These are phyloP conservation scores for Candida boidinii DNA, from an alignment of 805 yeast species.

Conservation along the genomic window DNA sequence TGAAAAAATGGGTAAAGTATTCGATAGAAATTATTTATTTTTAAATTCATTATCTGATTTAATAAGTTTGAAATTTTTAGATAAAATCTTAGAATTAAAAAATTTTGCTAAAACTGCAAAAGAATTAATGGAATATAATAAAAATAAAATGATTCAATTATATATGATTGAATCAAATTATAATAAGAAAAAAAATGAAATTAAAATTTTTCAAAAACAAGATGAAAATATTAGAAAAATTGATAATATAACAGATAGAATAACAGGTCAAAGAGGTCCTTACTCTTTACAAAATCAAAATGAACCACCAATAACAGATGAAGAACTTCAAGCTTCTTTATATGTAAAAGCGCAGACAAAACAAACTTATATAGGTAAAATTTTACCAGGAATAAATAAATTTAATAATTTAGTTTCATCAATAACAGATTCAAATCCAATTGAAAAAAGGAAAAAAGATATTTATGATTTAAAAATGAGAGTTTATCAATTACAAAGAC, in stretches of 20 bases:
- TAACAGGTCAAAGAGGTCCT: slow-evolving; percentile 10
- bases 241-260: slow-evolving; percentile 20
- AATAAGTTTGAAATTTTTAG: slow-evolving; percentile 23
- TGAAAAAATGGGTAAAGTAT: slow-evolving; percentile 80
- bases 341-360: slow-evolving; percentile 20
- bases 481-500: slow-evolving; percentile 23
- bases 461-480: slow-evolving; percentile 20
- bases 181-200: slow-evolving; percentile 15
- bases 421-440: slow-evolving; percentile 27
- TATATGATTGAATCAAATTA: slow-evolving; percentile 20
- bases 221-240: slow-evolving; percentile 23
- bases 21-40: slow-evolving; percentile 62
- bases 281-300: slow-evolving; percentile 3
- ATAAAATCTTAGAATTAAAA: slow-evolving; percentile 25
- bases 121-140: slow-evolving; percentile 24
- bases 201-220: slow-evolving; percentile 18
- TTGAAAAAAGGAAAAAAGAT: slow-evolving; percentile 23
- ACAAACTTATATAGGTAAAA: slow-evolving; percentile 16
- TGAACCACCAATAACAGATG: slow-evolving; percentile 23
- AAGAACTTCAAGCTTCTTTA: slow-evolving; percentile 22
- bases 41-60: slow-evolving; percentile 28
- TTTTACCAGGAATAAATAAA: slow-evolving; percentile 26
- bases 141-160: slow-evolving; percentile 24
- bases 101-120: slow-evolving; percentile 22
- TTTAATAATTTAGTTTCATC: slow-evolving; percentile 24